Evolutionary conservation across 495 filamentous ascomycete genomes (phyloP).

Genomic region (Aspergillus carlsbadensis): DNA sequence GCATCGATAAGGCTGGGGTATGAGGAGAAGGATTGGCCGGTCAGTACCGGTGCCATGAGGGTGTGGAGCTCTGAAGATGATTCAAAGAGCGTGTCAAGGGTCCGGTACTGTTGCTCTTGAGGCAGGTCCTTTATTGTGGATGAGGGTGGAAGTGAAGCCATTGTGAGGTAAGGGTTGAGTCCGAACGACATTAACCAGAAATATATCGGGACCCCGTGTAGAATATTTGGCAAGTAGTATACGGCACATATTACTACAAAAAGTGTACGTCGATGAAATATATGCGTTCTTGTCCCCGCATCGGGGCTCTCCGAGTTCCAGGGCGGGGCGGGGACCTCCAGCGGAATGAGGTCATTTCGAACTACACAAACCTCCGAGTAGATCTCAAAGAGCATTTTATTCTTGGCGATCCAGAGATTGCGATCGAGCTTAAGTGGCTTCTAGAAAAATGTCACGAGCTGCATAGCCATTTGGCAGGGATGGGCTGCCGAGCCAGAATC

Average conservation of each 20-base stretch:
- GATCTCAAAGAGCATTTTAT: neutral
- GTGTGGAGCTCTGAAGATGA: slow-evolving; percentile 72
- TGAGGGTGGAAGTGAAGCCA: slow-evolving; percentile 49
- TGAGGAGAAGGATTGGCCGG: slow-evolving; percentile 58
- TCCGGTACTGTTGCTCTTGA: slow-evolving; percentile 52
- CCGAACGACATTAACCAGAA: too few relatives aligned
- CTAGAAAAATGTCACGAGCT: neutral
- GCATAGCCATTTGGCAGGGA: neutral
- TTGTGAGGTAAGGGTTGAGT: neutral
- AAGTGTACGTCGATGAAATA: neutral
- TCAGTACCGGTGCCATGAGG: slow-evolving; percentile 65
- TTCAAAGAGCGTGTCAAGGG: slow-evolving; percentile 87
- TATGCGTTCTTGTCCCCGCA: slow-evolving; percentile 18
- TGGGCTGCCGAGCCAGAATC: neutral
- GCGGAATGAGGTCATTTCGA: neutral
- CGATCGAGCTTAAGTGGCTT: neutral
- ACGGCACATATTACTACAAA: neutral
- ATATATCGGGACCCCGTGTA: too few relatives aligned
- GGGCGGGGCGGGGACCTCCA: slow-evolving; percentile 24
- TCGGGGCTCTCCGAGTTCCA: slow-evolving; percentile 34
- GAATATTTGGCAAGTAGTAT: too few relatives aligned
- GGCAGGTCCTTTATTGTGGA: slow-evolving; percentile 53
- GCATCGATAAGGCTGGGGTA: slow-evolving; percentile 60
- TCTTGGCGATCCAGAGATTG: neutral
- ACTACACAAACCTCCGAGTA: neutral